phyloP scores from a whole-genome alignment of 2,329 filamentous ascomycete species.

The Waltergamsia citrina region DNA sequence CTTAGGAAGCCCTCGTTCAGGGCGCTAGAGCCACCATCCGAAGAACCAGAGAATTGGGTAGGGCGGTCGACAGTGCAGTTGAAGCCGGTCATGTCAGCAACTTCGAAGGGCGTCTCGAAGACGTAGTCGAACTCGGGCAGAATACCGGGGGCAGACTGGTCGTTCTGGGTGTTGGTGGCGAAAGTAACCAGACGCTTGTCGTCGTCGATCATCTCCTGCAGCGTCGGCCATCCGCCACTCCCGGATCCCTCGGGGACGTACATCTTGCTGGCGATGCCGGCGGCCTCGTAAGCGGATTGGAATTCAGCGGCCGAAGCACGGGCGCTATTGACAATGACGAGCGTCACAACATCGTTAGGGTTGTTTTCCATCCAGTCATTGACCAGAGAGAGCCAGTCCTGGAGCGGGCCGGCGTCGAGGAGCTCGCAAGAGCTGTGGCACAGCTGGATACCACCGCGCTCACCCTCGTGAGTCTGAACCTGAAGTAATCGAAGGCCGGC shows the following conservation, averaged over 20 bases:
- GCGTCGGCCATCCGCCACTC: slow-evolving; percentile 55
- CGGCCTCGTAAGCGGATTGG: slow-evolving; percentile 40
- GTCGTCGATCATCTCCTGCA: slow-evolving; percentile 57
- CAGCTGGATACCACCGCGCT: slow-evolving; percentile 50
- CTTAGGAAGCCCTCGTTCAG: slow-evolving; percentile 52
- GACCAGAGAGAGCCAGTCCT: slow-evolving; percentile 54
- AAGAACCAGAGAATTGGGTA: slow-evolving; percentile 31
- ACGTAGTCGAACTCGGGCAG: slow-evolving; percentile 55
- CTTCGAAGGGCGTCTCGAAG: slow-evolving; percentile 66
- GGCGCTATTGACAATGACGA: slow-evolving; percentile 65
- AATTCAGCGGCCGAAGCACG: slow-evolving; percentile 44
- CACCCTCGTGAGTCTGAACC: slow-evolving; percentile 58
- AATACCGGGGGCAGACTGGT: slow-evolving; percentile 42
- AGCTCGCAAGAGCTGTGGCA: slow-evolving; percentile 62
- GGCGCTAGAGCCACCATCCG: slow-evolving; percentile 37
- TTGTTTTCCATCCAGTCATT: slow-evolving; percentile 61
- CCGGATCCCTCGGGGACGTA: slow-evolving; percentile 42
- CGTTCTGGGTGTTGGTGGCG: slow-evolving; percentile 43
- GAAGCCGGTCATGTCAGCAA: slow-evolving; percentile 53
- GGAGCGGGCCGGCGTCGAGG: slow-evolving; percentile 58
- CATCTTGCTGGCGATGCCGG: slow-evolving; percentile 52
- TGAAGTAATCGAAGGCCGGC: slow-evolving; percentile 64
- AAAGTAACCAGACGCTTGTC: slow-evolving; percentile 61
- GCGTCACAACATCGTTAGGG: slow-evolving; percentile 65
- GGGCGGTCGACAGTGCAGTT: slow-evolving; percentile 65